Evolutionary conservation across 495 filamentous ascomycete genomes (phyloP).

Genomic region (Daldinia decipiens): DNA sequence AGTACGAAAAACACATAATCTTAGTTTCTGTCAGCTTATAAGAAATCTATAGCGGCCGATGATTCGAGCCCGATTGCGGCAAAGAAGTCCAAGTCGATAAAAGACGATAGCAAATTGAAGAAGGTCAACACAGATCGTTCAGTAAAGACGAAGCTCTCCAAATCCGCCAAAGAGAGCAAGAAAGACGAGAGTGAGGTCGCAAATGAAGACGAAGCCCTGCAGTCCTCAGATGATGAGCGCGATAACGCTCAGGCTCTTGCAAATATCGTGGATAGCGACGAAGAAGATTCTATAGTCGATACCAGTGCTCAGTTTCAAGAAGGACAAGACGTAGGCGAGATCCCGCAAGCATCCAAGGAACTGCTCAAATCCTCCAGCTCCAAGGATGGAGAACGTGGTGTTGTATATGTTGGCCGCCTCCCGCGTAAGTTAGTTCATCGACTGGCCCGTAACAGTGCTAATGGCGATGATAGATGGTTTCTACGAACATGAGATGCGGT

Average conservation of each 20-base stretch:
- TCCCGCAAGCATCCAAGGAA: conserved; percentile 70
- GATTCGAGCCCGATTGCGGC: conserved; percentile 55
- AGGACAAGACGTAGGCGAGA: conserved; percentile 69
- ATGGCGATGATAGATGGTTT: conserved; percentile 69
- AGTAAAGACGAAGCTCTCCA: conserved; percentile 45
- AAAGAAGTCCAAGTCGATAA: conserved; percentile 49
- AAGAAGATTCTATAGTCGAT: conserved; percentile 66
- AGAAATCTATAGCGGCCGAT: conserved; percentile 46
- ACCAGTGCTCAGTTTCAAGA: conserved; percentile 60
- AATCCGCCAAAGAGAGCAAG: conserved; percentile 36
- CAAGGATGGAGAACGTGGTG: conserved; percentile 69
- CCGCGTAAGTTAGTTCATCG: conserved; percentile 60
- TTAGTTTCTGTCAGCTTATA: background rate
- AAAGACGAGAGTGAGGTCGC: conserved; percentile 44
- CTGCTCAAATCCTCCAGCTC: conserved; percentile 62
- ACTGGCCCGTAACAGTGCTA: conserved; percentile 35
- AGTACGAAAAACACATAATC: conserved; percentile 10
- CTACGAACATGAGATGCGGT: conserved; percentile 93
- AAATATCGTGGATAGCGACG: conserved; percentile 83
- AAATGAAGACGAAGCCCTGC: conserved; percentile 47
- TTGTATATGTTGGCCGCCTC: conserved; percentile 88
- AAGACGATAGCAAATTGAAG: conserved; percentile 39
- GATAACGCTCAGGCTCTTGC: conserved; percentile 66
- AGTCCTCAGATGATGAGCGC: conserved; percentile 52
- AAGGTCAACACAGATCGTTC: conserved; percentile 46